These are phyloP conservation scores for Borovskyia barvae DNA, from an alignment of 208 protist genomes.

Conservation along the genomic window DNA sequence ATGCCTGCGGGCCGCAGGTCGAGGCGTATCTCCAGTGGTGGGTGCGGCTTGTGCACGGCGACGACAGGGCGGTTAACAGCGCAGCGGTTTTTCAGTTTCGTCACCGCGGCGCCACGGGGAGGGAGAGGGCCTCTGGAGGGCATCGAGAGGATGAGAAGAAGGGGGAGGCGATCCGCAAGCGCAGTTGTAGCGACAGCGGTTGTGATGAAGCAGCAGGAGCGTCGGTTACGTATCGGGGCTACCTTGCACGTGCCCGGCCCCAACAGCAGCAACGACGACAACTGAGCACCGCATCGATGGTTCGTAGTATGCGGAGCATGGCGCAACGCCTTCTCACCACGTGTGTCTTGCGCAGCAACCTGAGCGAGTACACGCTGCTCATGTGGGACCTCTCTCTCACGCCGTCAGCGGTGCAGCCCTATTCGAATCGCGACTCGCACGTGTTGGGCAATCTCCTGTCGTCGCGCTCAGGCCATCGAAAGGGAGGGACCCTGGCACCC, in stretches of 20 bases:
- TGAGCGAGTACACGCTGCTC: conserved; percentile 24
- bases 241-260: too few species aligned
- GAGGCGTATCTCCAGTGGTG: conserved; percentile 14
- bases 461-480: neutral
- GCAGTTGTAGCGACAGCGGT: too few species aligned
- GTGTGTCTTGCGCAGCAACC: conserved; percentile 14
- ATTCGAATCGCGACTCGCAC: neutral
- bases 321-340: conserved; percentile 14
- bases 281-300: neutral
- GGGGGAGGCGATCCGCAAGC: too few species aligned
- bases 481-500: too few species aligned
- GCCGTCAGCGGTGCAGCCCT: neutral
- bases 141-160: too few species aligned
- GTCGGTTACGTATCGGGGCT: too few species aligned
- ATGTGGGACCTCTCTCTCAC: conserved; percentile 12
- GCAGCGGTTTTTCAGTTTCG: too few species aligned
- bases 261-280: neutral
- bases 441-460: neutral
- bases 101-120: too few species aligned
- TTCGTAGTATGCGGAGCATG: neutral
- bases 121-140: too few species aligned
- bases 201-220: too few species aligned
- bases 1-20: conserved; percentile 14
- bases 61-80: neutral
- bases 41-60: conserved; percentile 18